Evolutionary conservation across 2,329 filamentous ascomycete genomes (phyloP).

Genomic region (Blastomyces percursus): DNA sequence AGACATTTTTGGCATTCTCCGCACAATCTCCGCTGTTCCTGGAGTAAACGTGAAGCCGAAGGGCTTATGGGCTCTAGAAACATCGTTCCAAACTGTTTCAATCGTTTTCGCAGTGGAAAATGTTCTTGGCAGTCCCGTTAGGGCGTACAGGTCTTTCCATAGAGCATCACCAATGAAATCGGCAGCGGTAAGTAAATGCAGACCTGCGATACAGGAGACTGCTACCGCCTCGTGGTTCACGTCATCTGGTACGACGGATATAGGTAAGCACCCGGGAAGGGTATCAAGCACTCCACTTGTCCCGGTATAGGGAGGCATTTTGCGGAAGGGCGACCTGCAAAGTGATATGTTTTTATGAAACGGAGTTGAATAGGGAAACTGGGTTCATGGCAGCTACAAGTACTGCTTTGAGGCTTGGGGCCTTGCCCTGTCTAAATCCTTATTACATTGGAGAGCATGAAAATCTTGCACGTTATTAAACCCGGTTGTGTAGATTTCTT

Average conservation of each 20-base stretch:
- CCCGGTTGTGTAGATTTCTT: not conserved
- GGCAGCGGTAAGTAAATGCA: conserved; percentile 6
- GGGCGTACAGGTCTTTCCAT: conserved; percentile 20
- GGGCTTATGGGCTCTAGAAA: conserved; percentile 7
- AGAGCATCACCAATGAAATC: conserved; percentile 16
- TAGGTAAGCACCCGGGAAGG: conserved; percentile 16
- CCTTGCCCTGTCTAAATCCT: not conserved
- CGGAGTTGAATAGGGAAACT: not conserved
- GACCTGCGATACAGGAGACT: conserved; percentile 3
- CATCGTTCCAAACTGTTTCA: conserved; percentile 14
- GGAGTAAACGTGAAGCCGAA: conserved; percentile 8
- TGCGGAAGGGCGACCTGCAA: not conserved
- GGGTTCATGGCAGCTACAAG: not conserved
- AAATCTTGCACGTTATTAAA: not conserved
- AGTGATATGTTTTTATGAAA: not conserved
- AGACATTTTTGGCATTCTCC: conserved; percentile 2
- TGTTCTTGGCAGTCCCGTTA: conserved; percentile 19
- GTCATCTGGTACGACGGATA: conserved; percentile 12
- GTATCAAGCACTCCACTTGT: conserved; percentile 9
- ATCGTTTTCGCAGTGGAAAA: conserved; percentile 16
- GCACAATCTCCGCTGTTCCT: conserved; percentile 10
- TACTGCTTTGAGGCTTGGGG: not conserved
- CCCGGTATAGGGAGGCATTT: not conserved
- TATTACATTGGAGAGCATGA: not conserved
- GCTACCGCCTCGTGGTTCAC: conserved; percentile 10